Evolutionary conservation across 176 grass and related monocot species (phyloP).

Genomic region (Rhynchospora tenuis): DNA sequence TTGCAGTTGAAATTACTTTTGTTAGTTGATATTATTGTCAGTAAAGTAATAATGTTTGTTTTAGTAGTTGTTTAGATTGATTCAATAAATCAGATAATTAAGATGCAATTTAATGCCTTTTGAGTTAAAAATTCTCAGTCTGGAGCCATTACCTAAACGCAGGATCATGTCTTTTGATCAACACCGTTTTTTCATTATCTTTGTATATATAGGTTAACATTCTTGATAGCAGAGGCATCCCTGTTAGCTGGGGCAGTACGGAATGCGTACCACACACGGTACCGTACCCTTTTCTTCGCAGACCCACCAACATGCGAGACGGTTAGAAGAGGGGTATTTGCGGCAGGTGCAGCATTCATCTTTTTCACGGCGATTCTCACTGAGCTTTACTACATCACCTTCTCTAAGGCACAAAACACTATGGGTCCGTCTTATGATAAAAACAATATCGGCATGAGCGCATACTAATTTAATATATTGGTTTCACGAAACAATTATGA

Average conservation of each 20-base stretch:
- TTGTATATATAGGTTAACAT: slow-evolving; percentile 49
- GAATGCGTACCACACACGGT: slow-evolving; percentile 78
- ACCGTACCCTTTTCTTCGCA: slow-evolving; percentile 34
- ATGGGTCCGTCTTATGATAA: slow-evolving; percentile 27
- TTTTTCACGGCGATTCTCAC: slow-evolving; percentile 62
- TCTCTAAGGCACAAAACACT: slow-evolving; percentile 39
- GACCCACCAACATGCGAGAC: slow-evolving; percentile 62
- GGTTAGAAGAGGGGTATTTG: slow-evolving; percentile 58
- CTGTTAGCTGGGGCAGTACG: slow-evolving; percentile 62
- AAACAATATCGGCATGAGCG: slow-evolving; percentile 56
- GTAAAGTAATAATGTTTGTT: slow-evolving; percentile 4
- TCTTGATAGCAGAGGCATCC: slow-evolving; percentile 68
- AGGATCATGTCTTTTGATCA: not conserved
- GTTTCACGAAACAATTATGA: not conserved
- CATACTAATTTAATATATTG: slow-evolving; percentile 22
- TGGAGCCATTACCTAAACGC: not conserved
- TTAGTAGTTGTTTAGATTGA: not conserved
- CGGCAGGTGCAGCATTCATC: slow-evolving; percentile 65
- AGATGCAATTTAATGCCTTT: not conserved
- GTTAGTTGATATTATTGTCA: not conserved
- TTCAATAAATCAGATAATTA: not conserved
- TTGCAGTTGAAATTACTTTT: not conserved
- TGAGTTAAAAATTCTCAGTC: not conserved
- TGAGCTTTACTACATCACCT: slow-evolving; percentile 54
- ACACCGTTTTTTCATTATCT: not conserved